Evolutionary conservation across 768 basidiomycete species (phyloP), one percentile per base, ranked within the genome.

Genomic region (Tulasnella sp.): DNA sequence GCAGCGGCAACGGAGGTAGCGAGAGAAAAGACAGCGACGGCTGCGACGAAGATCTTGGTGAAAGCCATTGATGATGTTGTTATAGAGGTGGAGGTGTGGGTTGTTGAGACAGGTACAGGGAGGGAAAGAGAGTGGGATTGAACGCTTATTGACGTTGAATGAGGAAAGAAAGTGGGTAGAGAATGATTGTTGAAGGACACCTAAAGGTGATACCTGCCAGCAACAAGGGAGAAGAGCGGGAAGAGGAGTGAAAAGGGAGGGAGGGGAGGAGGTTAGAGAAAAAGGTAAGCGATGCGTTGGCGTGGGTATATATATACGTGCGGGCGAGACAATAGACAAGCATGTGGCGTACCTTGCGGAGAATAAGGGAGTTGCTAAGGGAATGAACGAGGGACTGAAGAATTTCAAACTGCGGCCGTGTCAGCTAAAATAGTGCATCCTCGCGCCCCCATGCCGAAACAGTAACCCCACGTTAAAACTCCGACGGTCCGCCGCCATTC

Each of bases 11-110:
- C 42, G 36, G 70, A 69, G 71, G 74, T 75, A 75, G 78, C 73
- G 69, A 79, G 64, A 74, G 80, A 72, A 34, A 79, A 69, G 22
- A 74, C 74, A 67, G 77, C 78, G 72, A 76, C 72, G 67, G 77
- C 71, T 37, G 73, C 39, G 22, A 58, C 38, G 64, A 79, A 76
- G 76, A 79, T 17, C 78, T 78, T 80, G 37, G 40, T 64, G 78
- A 75, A 75, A 38, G 76, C 69, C 72, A 67, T 76, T 73, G 75
- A 37, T 39, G 73, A 76, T 45, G 64, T 54, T 37, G 73, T 25
- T 2, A 67, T 45, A 36, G 3, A 4, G 37, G 34, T 34, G 22
- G 17, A 17, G 52, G 64, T 6, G 52, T 54, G 52, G 11, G 8
- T 71, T 36, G 9, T 34, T 69, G 67, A 19, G 37, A 73, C 37